Base-by-base conservation (phyloP, 176 grass and related monocot genomes). In the Zizania latifolia region DNA sequence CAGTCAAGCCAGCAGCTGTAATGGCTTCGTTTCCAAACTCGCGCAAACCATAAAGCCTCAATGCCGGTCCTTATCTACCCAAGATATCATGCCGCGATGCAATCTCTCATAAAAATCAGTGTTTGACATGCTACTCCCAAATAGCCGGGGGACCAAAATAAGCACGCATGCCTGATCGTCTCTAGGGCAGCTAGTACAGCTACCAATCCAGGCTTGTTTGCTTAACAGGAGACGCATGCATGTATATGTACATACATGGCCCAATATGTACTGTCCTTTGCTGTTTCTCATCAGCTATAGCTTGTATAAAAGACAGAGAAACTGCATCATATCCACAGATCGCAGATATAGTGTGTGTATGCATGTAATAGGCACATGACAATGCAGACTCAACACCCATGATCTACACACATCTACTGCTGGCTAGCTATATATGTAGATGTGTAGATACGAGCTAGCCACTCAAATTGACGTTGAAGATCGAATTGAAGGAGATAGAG, bases 71-170 rank as follows among this genome's bases (percentile, higher is more conserved):
- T 83, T n/a, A 78, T 83, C 56, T 86, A 56, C 56, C 41, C 27
- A 19, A 31, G 30, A 62, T 75, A 79, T 88, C 86, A 79, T 56
- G 69, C 33, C 7, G 23, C 22, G 29, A 34, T 87, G 79, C 67
- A 67, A 83, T 38, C 77, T 38, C 77, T 23, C 80, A 83, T 79
- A 88, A 83, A 88, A 88, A 79, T 88, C 86, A 58, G 86, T 56
- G 86, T 61, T 83, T 69, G 81, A 88, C 86, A 83, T 79, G 75
- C 86, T 83, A 83, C 86, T 62, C 32, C 56, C 15, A 62, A 70
- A 83, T 88, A 88, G 86, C 75, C 69, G 28, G 86, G 86, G 86
- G 86, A 88, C 86, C 86, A 72, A 87, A 53, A 38, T 15, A 79
- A 79, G 61, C 75, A 73, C 3, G 41, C 58, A 76, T 76, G 77